phyloP scores from a whole-genome alignment of 306 rosid genomes.

The Cicer yamashitae region DNA sequence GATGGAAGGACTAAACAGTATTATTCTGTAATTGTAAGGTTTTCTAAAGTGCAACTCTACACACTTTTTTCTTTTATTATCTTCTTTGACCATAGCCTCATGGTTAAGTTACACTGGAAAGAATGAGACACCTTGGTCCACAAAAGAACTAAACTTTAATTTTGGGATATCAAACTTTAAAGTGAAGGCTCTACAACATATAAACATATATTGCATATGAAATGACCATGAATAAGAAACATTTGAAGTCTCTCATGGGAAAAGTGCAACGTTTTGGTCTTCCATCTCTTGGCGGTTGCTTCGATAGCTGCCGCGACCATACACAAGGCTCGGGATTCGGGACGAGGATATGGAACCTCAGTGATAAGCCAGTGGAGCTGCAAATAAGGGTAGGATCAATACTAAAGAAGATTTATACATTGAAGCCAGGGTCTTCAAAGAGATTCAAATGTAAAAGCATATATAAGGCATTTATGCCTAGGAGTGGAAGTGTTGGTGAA shows the following conservation, averaged over 20 bases:
- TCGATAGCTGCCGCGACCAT: conserved; percentile 79
- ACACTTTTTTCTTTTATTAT: not conserved
- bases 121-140: not conserved
- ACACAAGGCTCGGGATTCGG: conserved; percentile 68
- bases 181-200: conserved; percentile 25
- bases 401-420: conserved; percentile 74
- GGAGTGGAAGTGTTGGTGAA: conserved; percentile 44
- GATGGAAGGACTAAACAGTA: conserved; percentile 52
- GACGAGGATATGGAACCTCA: conserved; percentile 90
- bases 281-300: conserved; percentile 70
- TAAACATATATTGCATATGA: conserved; percentile 33
- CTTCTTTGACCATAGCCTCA: conserved; percentile 13
- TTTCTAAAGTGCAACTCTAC: conserved; percentile 38
- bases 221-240: conserved; percentile 41
- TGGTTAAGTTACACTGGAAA: not conserved
- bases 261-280: conserved; percentile 59
- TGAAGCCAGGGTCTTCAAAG: conserved; percentile 89
- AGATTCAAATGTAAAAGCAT: conserved; percentile 84
- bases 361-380: conserved; percentile 86
- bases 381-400: conserved; percentile 95
- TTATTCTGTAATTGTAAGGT: conserved; percentile 41
- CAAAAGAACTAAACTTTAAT: conserved; percentile 33
- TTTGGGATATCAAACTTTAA: not conserved
- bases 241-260: conserved; percentile 43
- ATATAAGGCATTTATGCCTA: conserved; percentile 82